phyloP scores from a whole-genome alignment of 352 stramenopile species.

The Phytophthora macrochlamydospora region DNA sequence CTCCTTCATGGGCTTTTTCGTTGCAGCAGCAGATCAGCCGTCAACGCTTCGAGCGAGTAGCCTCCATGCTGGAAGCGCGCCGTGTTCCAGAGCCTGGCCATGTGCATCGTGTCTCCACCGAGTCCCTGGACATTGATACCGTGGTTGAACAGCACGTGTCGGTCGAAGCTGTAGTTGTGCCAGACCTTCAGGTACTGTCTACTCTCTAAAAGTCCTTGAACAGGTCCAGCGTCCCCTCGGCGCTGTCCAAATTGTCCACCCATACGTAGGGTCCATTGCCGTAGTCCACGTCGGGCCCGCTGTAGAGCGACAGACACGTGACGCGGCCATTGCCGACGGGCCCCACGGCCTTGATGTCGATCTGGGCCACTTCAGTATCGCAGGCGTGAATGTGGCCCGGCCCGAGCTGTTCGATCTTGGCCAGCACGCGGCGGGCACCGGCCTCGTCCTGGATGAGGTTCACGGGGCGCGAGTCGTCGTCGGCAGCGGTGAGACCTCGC shows the following conservation, averaged over 20 bases:
- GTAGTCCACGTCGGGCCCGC: conserved; percentile 96
- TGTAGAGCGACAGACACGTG: conserved; percentile 98
- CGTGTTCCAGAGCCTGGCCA: conserved; percentile 94
- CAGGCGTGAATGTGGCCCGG: conserved; percentile 92
- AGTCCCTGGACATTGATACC: conserved; percentile 93
- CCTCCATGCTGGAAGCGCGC: conserved; percentile 83
- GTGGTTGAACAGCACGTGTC: conserved; percentile 98
- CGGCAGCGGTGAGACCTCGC: conserved; percentile 59
- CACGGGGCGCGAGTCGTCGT: conserved; percentile 69
- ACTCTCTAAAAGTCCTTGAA: conserved; percentile 96
- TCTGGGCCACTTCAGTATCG: conserved; percentile 98
- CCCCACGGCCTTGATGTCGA: conserved; percentile 94
- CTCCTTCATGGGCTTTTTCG: conserved; percentile 98
- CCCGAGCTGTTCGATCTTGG: conserved; percentile 61
- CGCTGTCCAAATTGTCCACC: conserved; percentile 93
- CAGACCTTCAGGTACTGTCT: conserved; percentile 93
- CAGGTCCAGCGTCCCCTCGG: conserved; percentile 84
- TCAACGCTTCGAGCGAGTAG: conserved; percentile 97
- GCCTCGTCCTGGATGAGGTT: conserved; percentile 83
- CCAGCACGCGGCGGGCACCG: conserved; percentile 62
- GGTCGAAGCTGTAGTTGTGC: conserved; percentile 99
- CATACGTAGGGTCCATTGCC: conserved; percentile 92
- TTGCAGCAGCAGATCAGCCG: conserved; percentile 78
- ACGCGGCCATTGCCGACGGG: conserved; percentile 98
- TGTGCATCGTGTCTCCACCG: conserved; percentile 99